Evolutionary conservation across 139 green algal genomes (phyloP).

Genomic region (Desmodesmus armatus): DNA sequence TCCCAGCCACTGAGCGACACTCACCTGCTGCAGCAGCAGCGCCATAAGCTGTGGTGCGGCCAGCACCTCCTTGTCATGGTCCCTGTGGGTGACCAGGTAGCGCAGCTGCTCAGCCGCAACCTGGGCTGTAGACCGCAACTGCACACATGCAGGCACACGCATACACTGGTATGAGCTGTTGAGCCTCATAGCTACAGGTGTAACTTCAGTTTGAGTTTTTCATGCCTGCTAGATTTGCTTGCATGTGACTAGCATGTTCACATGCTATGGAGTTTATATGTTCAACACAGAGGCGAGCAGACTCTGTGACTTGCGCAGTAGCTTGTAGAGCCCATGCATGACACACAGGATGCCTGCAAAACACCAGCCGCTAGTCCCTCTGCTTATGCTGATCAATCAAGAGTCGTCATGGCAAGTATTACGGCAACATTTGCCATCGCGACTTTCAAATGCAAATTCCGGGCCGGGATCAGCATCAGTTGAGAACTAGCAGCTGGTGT

Average conservation of each 20-base stretch:
- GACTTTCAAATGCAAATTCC: too few species aligned
- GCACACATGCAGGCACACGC: not conserved
- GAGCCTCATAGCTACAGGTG: too few species aligned
- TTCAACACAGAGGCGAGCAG: not conserved
- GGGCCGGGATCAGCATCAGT: too few species aligned
- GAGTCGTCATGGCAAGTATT: too few species aligned
- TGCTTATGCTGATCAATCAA: too few species aligned
- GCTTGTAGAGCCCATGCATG: too few species aligned
- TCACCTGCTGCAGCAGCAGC: not conserved
- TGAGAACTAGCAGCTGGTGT: too few species aligned
- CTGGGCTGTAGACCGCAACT: conserved; percentile 8
- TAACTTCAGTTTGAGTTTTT: not conserved
- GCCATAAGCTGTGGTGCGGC: not conserved
- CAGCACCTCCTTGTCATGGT: not conserved
- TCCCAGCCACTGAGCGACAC: not conserved
- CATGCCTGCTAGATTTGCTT: not conserved
- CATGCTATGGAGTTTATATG: not conserved
- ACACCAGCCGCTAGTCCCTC: too few species aligned
- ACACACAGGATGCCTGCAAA: too few species aligned
- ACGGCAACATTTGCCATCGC: too few species aligned
- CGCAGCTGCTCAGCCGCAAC: conserved; percentile 26
- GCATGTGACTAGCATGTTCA: not conserved
- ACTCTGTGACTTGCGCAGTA: not conserved
- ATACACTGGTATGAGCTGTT: too few species aligned
- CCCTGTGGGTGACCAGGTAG: not conserved